phyloP scores from a whole-genome alignment of 1,284 basidiomycete genomes.

The Trametes versicolor region DNA sequence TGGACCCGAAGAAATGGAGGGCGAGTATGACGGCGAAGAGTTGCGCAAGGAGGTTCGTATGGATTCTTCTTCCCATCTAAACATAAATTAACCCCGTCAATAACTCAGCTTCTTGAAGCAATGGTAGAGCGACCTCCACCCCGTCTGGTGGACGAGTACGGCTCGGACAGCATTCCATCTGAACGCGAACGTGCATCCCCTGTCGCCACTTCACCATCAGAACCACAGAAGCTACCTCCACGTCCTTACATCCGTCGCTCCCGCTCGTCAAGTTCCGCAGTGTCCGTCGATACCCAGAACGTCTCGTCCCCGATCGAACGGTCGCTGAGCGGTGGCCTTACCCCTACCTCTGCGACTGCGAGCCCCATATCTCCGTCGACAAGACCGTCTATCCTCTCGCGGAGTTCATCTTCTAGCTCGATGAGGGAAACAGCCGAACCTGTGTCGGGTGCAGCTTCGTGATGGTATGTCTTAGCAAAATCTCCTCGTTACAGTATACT shows the following conservation, averaged over 20 bases:
- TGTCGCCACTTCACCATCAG: constrained; percentile 31
- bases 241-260: constrained; percentile 66
- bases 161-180: constrained; percentile 31
- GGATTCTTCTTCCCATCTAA: background rate
- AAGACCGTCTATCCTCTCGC: constrained; percentile 29
- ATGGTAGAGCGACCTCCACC: constrained; percentile 72
- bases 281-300: constrained; percentile 32
- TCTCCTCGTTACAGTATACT: background rate
- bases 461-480: constrained; percentile 16
- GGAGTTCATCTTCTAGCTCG: constrained; percentile 35
- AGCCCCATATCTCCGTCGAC: constrained; percentile 32
- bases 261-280: constrained; percentile 59
- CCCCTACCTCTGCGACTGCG: constrained; percentile 22
- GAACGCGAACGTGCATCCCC: constrained; percentile 30
- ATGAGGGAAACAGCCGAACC: constrained; percentile 29
- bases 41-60: constrained; percentile 79
- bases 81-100: background rate
- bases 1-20: constrained; percentile 87
- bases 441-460: constrained; percentile 8
- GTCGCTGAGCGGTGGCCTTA: constrained; percentile 23
- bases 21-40: constrained; percentile 85
- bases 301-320: constrained; percentile 26
- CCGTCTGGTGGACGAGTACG: constrained; percentile 67
- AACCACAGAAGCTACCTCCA: constrained; percentile 54
- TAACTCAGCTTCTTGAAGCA: constrained; percentile 61